A percentile compares a stretch with the other conserved stretches of the same genome.
These are phyloP conservation scores for Fusarium hainanense DNA, from an alignment of 2,329 filamentous ascomycete genomes.

Conservation along the genomic window DNA sequence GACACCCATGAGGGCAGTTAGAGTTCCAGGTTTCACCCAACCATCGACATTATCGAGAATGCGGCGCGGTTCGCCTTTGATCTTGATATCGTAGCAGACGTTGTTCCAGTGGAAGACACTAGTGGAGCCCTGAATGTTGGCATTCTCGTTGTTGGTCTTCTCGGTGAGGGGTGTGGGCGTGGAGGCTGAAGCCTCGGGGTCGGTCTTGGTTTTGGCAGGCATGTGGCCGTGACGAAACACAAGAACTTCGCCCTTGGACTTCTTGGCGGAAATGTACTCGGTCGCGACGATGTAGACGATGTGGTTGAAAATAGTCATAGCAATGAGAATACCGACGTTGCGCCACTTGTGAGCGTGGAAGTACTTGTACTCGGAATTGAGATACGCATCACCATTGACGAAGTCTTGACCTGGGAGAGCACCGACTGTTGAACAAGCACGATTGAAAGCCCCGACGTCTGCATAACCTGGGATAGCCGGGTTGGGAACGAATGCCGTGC, in stretches of 20 bases:
- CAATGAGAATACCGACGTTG: slow-evolving; percentile 68
- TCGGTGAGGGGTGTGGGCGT: slow-evolving; percentile 38
- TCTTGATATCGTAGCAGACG: slow-evolving; percentile 79
- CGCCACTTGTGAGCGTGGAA: slow-evolving; percentile 62
- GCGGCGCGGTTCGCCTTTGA: slow-evolving; percentile 71
- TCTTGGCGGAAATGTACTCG: slow-evolving; percentile 60
- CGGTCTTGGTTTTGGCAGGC: slow-evolving; percentile 33
- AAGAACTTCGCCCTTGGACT: slow-evolving; percentile 70
- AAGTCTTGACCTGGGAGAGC: slow-evolving; percentile 56
- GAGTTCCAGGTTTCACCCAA: slow-evolving; percentile 79
- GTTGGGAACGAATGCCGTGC: slow-evolving; percentile 40
- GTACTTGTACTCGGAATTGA: slow-evolving; percentile 61
- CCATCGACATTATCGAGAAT: slow-evolving; percentile 78
- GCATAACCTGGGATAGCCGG: slow-evolving; percentile 48
- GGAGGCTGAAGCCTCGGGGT: slow-evolving; percentile 36
- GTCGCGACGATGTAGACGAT: slow-evolving; percentile 61
- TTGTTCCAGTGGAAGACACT: slow-evolving; percentile 75
- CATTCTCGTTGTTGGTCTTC: slow-evolving; percentile 26
- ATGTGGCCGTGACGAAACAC: slow-evolving; percentile 63
- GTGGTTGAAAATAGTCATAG: slow-evolving; percentile 61
- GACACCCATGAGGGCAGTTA: slow-evolving; percentile 75
- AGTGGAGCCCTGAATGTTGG: slow-evolving; percentile 43
- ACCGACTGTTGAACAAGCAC: slow-evolving; percentile 62
- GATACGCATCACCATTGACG: slow-evolving; percentile 61
- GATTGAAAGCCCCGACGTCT: slow-evolving; percentile 42